Percentiles rank a stretch among this genome's conserved stretches.
Conservation (phyloP, 2,329 filamentous ascomycete genomes). For the Microdochium bolleyi region DNA sequence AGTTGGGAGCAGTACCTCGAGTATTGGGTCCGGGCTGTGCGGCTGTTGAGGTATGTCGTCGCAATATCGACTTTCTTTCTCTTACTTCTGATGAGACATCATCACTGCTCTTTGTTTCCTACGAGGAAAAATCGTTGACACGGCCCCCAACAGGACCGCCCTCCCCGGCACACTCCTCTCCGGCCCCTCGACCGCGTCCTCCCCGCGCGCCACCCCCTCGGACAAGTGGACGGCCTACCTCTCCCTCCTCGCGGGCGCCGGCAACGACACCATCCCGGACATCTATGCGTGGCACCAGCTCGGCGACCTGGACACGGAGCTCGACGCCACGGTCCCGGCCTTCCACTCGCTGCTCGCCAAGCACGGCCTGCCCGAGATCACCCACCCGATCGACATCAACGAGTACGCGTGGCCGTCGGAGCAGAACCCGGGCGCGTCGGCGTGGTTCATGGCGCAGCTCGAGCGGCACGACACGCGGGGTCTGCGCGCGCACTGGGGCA, state of each 20-base stretch:
- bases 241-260: not conserved
- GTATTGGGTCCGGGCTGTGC: conserved; percentile 18
- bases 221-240: not conserved
- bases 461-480: not conserved
- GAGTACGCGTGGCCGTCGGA: not conserved
- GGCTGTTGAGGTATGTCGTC: not conserved
- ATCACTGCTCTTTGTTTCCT: not conserved
- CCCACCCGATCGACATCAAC: not conserved
- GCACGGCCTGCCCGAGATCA: not conserved
- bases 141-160: not conserved
- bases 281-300: not conserved
- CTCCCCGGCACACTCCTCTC: not conserved
- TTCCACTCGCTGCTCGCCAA: not conserved
- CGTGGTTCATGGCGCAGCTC: not conserved
- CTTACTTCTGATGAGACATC: too few species aligned
- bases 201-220: not conserved
- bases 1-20: conserved; percentile 28
- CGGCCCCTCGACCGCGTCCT: not conserved
- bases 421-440: not conserved
- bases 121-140: not conserved
- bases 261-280: not conserved
- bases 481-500: not conserved
- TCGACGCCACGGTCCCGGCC: not conserved
- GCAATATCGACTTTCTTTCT: not conserved
- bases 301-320: not conserved